phyloP scores from a whole-genome alignment of 768 basidiomycete species.

The Suillus subalutaceus region DNA sequence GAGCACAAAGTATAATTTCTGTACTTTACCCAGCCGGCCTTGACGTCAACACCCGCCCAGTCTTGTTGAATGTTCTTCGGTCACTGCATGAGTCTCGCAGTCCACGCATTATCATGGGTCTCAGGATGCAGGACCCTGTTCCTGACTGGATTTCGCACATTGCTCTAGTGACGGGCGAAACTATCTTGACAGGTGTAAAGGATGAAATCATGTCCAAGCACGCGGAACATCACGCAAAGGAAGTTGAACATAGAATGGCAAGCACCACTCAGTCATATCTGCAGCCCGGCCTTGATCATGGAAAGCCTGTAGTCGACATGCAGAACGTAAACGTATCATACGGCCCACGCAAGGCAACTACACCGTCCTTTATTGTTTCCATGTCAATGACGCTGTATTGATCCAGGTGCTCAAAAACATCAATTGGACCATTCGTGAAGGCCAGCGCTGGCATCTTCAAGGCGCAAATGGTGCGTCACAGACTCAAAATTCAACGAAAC shows the following conservation, averaged over 20 bases:
- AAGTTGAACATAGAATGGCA: not conserved
- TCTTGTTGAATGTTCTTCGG: conserved; percentile 57
- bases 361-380: not conserved
- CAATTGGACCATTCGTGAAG: conserved; percentile 79
- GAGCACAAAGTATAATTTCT: not conserved
- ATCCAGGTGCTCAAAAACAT: conserved; percentile 73
- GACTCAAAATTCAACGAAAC: not conserved
- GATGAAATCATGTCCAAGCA: conserved; percentile 42
- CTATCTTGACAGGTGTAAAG: conserved; percentile 55
- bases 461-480: conserved; percentile 82
- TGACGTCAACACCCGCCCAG: conserved; percentile 61
- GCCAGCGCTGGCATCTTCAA: conserved; percentile 88
- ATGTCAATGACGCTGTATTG: not conserved
- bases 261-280: not conserved
- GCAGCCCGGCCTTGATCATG: conserved; percentile 15
- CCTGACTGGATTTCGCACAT: conserved; percentile 77
- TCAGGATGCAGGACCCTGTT: conserved; percentile 70
- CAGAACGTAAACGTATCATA: conserved; percentile 73
- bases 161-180: conserved; percentile 51
- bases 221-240: conserved; percentile 14
- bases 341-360: conserved; percentile 56
- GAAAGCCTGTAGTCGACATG: conserved; percentile 59
- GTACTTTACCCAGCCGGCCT: conserved; percentile 64
- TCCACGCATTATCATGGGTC: conserved; percentile 67
- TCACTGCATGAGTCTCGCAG: conserved; percentile 47